Evolutionary conservation across 202 grass and related monocot species (phyloP).

Genomic region (Panicum virgatum): DNA sequence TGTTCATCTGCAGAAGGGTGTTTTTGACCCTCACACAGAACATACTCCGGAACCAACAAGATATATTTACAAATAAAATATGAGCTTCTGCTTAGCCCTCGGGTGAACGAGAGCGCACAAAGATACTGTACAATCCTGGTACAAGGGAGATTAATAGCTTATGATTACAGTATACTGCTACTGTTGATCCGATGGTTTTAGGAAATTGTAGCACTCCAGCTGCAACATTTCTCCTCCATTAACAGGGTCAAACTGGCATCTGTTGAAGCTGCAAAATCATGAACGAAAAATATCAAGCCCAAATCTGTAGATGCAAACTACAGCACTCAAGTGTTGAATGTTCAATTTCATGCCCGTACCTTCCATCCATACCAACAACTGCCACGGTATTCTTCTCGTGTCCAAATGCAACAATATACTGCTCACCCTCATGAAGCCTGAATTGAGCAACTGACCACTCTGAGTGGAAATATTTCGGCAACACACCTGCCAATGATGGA

Average conservation of each 20-base stretch:
- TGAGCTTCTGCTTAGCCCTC: slow-evolving; percentile 31
- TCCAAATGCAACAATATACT: slow-evolving; percentile 94
- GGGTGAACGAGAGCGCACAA: not conserved
- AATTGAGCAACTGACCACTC: slow-evolving; percentile 99
- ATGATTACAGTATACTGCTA: slow-evolving; percentile 29
- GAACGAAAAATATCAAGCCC: not conserved
- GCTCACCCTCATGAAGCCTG: slow-evolving; percentile 78
- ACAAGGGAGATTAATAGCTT: not conserved
- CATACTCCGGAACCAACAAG: slow-evolving; percentile 21
- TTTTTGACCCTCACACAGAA: slow-evolving; percentile 32
- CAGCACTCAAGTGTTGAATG: not conserved
- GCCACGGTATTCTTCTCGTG: slow-evolving; percentile 90
- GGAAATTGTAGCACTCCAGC: slow-evolving; percentile 87
- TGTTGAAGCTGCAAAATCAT: slow-evolving; percentile 65
- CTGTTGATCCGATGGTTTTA: slow-evolving; percentile 58
- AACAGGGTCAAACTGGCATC: slow-evolving; percentile 81
- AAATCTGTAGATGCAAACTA: not conserved
- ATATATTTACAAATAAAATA: slow-evolving; percentile 57
- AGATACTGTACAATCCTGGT: slow-evolving; percentile 51
- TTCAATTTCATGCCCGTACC: slow-evolving; percentile 26
- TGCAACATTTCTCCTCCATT: slow-evolving; percentile 86
- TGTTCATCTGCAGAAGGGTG: slow-evolving; percentile 37
- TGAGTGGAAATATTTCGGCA: slow-evolving; percentile 97
- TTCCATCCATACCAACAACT: slow-evolving; percentile 96
- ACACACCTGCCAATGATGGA: slow-evolving; percentile 52